Conservation (phyloP, 805 yeast genomes). For the Kluyveromyces aestuarii region DNA sequence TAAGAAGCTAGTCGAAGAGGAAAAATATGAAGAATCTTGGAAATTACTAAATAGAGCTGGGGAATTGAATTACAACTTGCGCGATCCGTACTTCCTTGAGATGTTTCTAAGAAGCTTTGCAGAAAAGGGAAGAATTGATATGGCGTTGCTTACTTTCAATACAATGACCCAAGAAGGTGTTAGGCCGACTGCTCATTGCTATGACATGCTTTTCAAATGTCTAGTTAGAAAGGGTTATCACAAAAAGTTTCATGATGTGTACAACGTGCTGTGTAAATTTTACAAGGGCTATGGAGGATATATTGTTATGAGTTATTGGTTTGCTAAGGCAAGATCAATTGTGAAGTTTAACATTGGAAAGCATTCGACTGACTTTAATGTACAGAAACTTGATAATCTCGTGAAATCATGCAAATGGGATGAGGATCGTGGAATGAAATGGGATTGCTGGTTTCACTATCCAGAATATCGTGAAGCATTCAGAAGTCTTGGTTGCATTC, state of each 20-base stretch:
- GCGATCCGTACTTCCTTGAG: constrained; percentile 19
- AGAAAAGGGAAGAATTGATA: constrained; percentile 28
- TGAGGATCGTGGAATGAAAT: constrained; percentile 4
- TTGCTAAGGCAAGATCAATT: constrained; percentile 20
- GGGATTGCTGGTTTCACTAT: constrained; percentile 12
- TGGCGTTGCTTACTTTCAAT: constrained; percentile 27
- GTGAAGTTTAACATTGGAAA: constrained; percentile 13
- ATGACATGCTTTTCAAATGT: constrained; percentile 29
- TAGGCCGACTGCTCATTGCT: constrained; percentile 25
- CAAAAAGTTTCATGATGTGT: constrained; percentile 16
- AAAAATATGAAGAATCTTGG: constrained; percentile 25
- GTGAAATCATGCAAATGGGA: constrained; percentile 5
- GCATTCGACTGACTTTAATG: constrained; percentile 2
- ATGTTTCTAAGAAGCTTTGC: constrained; percentile 25
- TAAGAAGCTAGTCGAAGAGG: constrained; percentile 19
- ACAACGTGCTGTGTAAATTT: constrained; percentile 20
- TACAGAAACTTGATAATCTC: constrained; percentile 2
- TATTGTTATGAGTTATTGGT: constrained; percentile 16
- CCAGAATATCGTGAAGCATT: constrained; percentile 8
- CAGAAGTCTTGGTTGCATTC: constrained; percentile 19
- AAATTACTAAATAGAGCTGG: constrained; percentile 15
- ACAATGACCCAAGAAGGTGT: constrained; percentile 19
- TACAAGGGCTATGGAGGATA: constrained; percentile 8
- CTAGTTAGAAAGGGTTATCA: constrained; percentile 29
- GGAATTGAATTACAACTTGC: constrained; percentile 6